Evolutionary conservation across 495 filamentous ascomycete species (phyloP), one percentile per base, ranked within the genome.

Genomic region (Lophiostoma macrostomum): DNA sequence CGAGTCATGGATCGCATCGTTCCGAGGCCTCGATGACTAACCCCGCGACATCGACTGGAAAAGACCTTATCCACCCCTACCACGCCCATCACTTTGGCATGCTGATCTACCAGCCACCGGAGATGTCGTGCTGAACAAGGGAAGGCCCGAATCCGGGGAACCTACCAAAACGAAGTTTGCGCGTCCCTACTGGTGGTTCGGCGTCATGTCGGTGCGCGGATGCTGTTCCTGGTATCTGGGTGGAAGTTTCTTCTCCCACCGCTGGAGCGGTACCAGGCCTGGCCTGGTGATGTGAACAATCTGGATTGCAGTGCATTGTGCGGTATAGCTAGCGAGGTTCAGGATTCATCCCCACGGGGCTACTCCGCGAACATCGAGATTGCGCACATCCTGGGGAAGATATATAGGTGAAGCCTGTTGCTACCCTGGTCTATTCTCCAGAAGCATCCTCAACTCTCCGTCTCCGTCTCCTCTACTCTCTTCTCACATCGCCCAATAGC

Each of bases 351-450:
- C 54, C 46, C 47, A 52, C 46, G 54, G 29, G 40, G 54, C 25
- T 52, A 28, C 49, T 52, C 37, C 16, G 35, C 28, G 38, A 43
- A 8, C 18, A 10, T 40, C 24, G 13, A 39, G 22, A 23, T 31
- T n/a, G 32, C 20, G 19, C 39, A 16, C 14, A 5, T 11, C 11
- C 11, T 10, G 46, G 40, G 54, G 25, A 35, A 31, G 47, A 45
- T 58, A 58, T 45, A 44, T 58, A 58, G 53, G 25, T 45, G 40
- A 51, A 30, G 28, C 12, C 30, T 40, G 38, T 40, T 46, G 35
- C 41, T 11, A 44, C 37, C 53, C 45, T 40, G 18, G 44, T 31
- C 34, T 56, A 13, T n/a, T 44, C 42, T 19, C 32, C 25, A 10
- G n/a, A n/a, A 16, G 25, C 34, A 50, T 13, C 18, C 24, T 4